A percentile compares a stretch with the other conserved stretches of the same genome.
Evolutionary conservation across 768 basidiomycete species (phyloP).

Genomic region (Lentinula raphanica): DNA sequence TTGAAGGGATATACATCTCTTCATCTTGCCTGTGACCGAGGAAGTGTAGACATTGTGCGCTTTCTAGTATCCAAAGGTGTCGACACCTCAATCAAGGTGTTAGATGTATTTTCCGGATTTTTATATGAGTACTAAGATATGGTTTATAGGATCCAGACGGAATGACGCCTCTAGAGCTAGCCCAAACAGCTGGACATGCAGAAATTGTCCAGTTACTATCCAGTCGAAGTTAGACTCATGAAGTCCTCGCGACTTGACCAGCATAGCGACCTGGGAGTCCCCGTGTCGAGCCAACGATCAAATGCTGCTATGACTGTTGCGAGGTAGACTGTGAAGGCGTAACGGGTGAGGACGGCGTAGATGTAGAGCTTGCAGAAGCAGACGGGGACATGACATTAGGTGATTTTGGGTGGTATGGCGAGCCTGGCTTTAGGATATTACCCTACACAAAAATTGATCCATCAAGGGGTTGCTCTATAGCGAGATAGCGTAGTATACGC

Average conservation of each 20-base stretch:
- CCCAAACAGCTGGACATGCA: constrained; percentile 50
- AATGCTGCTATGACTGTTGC: neutral
- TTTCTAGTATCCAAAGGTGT: constrained; percentile 62
- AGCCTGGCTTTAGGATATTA: constrained; percentile 52
- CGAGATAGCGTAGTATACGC: constrained; percentile 25
- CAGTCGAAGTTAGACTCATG: neutral
- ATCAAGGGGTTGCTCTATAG: too few species aligned
- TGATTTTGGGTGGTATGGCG: constrained; percentile 46
- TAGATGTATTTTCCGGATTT: neutral
- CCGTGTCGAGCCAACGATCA: too few species aligned
- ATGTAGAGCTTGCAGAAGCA: neutral
- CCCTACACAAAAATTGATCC: constrained; percentile 37
- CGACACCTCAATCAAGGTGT: constrained; percentile 58
- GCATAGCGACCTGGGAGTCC: too few species aligned
- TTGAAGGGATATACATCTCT: constrained; percentile 81
- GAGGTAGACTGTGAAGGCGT: constrained; percentile 9
- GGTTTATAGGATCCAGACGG: constrained; percentile 59
- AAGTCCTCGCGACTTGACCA: too few species aligned
- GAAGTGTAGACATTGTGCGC: constrained; percentile 51
- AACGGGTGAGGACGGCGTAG: constrained; percentile 13
- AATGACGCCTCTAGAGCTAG: constrained; percentile 55
- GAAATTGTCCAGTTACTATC: constrained; percentile 41
- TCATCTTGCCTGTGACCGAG: constrained; percentile 84
- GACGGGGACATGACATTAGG: neutral
- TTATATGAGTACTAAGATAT: constrained; percentile 5